Conservation (phyloP, 306 rosid species). For the cucumber (Cucumis sativus) region Cucumber_9930_V3 NC_026659.2:12446001-12446500, state of each 20-base stretch:
- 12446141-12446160: conserved; percentile 19
- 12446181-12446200: background rate
- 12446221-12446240: background rate
- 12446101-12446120: conserved; percentile 87
- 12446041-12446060: conserved; percentile 72
- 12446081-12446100: conserved; percentile 82
- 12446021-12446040: conserved; percentile 34
- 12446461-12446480: background rate
- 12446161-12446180: conserved; percentile 12
- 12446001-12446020: conserved; percentile 10
- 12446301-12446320: no score
- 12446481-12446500: background rate
- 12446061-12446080: conserved; percentile 69
- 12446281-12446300: background rate
- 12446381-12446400: background rate
- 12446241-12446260: background rate
- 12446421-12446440: background rate
- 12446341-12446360: background rate
- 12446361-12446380: background rate
- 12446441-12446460: background rate
- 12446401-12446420: background rate
- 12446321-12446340: background rate
- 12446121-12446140: conserved; percentile 96
- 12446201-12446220: background rate
- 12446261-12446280: background rate